A percentile compares a stretch with the other conserved stretches of the same genome.
phyloP scores from a whole-genome alignment of 1,284 basidiomycete genomes.

The Papiliotrema flavescens region DNA sequence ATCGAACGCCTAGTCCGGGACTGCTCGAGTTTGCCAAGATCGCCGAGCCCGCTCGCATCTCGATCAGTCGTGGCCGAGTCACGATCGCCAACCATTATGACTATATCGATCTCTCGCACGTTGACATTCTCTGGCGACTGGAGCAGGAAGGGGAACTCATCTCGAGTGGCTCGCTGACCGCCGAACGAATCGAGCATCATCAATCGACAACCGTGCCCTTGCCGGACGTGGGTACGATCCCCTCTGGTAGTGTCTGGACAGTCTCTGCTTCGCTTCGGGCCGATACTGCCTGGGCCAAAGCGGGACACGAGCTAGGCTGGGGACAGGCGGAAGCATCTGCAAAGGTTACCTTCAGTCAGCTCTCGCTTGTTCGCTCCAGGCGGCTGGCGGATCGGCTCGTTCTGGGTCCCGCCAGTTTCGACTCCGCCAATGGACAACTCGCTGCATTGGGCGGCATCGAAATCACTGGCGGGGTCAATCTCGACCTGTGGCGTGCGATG shows the following conservation, averaged over 20 bases:
- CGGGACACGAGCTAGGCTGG: slow-evolving; percentile 20
- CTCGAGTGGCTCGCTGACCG: neutral
- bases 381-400: neutral
- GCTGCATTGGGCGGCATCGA: slow-evolving; percentile 5
- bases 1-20: slow-evolving; percentile 19
- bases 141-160: slow-evolving; percentile 4
- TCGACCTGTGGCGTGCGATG: slow-evolving; percentile 22
- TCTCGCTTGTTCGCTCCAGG: neutral
- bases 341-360: neutral
- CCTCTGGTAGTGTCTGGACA: slow-evolving; percentile 2
- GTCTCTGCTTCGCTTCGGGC: slow-evolving; percentile 6
- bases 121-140: slow-evolving; percentile 16
- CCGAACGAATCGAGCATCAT: neutral
- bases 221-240: neutral
- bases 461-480: neutral
- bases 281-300: slow-evolving; percentile 12
- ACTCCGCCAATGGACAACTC: slow-evolving; percentile 7
- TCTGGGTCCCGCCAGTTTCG: slow-evolving; percentile 17
- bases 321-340: slow-evolving; percentile 6
- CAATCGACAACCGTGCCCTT: neutral
- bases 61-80: neutral
- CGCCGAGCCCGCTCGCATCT: slow-evolving; percentile 13
- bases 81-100: slow-evolving; percentile 14
- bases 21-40: slow-evolving; percentile 20
- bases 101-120: slow-evolving; percentile 11